phyloP scores from a whole-genome alignment of 768 basidiomycete species.

The Agaricus blazei region DNA sequence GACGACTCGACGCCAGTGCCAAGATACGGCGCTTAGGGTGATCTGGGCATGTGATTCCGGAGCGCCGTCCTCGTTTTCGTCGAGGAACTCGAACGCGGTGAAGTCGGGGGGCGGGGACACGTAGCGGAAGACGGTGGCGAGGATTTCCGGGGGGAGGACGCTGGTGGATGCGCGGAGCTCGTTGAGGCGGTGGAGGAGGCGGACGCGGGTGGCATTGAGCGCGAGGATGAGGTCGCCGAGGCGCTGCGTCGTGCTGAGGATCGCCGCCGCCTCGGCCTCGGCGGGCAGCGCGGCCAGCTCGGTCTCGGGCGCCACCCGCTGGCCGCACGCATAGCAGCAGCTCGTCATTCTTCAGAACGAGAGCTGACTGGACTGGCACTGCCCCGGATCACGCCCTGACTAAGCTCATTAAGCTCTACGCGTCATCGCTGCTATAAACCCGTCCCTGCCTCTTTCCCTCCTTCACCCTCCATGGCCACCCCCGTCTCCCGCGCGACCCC shows the following conservation, averaged over 20 bases:
- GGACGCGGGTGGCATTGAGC: not conserved
- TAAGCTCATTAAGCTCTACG: too few relatives aligned
- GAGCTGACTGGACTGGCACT: too few relatives aligned
- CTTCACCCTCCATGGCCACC: slow-evolving; percentile 1
- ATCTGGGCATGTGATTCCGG: not conserved
- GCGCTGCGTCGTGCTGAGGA: not conserved
- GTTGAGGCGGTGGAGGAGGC: not conserved
- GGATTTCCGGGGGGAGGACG: not conserved
- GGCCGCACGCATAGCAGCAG: not conserved
- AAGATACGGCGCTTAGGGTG: not conserved
- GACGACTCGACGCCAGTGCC: not conserved
- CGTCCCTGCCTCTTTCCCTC: not conserved
- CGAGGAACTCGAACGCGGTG: not conserved
- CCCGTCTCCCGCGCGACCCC: slow-evolving; percentile 16
- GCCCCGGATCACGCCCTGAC: too few relatives aligned
- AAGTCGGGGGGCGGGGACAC: not conserved
- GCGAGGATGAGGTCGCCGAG: not conserved
- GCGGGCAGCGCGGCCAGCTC: not conserved
- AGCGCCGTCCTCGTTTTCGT: not conserved
- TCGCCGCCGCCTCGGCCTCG: not conserved
- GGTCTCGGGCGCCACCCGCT: not conserved
- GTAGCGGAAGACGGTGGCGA: not conserved
- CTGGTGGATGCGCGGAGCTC: not conserved
- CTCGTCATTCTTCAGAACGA: too few relatives aligned
- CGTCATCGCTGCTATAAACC: not conserved